Evolutionary conservation across 805 yeast genomes (phyloP).

Genomic region (Yarrowia divulgata): DNA sequence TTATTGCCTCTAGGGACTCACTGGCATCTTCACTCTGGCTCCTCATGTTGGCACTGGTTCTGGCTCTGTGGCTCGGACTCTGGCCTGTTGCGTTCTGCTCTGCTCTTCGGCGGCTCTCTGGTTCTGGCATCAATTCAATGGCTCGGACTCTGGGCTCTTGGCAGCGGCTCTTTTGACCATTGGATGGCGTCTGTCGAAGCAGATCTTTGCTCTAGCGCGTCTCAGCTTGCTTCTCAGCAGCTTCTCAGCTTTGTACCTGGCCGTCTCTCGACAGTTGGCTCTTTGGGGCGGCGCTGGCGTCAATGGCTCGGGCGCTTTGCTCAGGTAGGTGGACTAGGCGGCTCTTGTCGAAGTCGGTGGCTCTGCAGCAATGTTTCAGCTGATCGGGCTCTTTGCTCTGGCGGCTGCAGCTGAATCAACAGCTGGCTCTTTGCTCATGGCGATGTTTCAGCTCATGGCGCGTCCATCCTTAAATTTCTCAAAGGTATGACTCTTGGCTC

Average conservation of each 20-base stretch:
- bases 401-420: neutral
- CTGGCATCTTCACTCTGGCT: slow-evolving; percentile 26
- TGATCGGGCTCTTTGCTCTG: slow-evolving; percentile 16
- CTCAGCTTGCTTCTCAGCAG: slow-evolving; percentile 10
- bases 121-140: neutral
- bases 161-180: slow-evolving; percentile 25
- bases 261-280: slow-evolving; percentile 34
- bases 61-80: slow-evolving; percentile 14
- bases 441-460: slow-evolving; percentile 19
- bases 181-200: slow-evolving; percentile 6
- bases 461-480: slow-evolving; percentile 19
- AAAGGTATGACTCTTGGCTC: slow-evolving; percentile 28
- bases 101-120: neutral
- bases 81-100: neutral
- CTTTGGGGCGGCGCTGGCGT: slow-evolving; percentile 32
- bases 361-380: neutral
- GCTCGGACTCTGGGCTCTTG: neutral
- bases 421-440: slow-evolving; percentile 17
- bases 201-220: slow-evolving; percentile 31
- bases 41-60: slow-evolving; percentile 11
- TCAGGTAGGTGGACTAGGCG: slow-evolving; percentile 32
- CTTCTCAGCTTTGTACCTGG: slow-evolving; percentile 30
- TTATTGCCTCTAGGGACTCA: slow-evolving; percentile 21
- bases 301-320: slow-evolving; percentile 33
- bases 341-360: slow-evolving; percentile 26